Conservation (phyloP, 306 rosid genomes). For the Medicago lupulina region DNA sequence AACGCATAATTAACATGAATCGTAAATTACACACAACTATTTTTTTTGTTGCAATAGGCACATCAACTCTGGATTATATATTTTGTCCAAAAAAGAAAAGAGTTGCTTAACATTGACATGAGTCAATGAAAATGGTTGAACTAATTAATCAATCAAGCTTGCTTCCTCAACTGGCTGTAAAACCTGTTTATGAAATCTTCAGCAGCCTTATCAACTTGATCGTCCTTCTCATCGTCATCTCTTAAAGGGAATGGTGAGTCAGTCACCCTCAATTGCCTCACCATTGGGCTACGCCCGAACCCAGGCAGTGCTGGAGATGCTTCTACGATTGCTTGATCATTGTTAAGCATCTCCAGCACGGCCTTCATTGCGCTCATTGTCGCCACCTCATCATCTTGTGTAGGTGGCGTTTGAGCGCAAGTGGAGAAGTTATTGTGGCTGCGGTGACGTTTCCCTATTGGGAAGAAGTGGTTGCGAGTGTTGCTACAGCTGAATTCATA, state of each 20-base stretch:
- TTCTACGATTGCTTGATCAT: neutral
- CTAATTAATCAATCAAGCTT: slow-evolving; percentile 39
- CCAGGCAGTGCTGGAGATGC: slow-evolving; percentile 69
- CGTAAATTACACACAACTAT: too few species aligned
- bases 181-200: slow-evolving; percentile 83
- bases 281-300: slow-evolving; percentile 63
- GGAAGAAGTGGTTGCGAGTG: slow-evolving; percentile 62
- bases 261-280: slow-evolving; percentile 76
- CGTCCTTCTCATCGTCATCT: slow-evolving; percentile 49
- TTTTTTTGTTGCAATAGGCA: neutral
- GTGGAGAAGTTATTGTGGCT: slow-evolving; percentile 49
- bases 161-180: slow-evolving; percentile 66
- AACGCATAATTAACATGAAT: too few species aligned
- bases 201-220: slow-evolving; percentile 78
- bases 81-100: slow-evolving; percentile 1
- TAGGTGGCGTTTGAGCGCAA: slow-evolving; percentile 61
- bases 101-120: neutral
- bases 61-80: neutral
- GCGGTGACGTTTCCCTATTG: slow-evolving; percentile 54
- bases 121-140: neutral
- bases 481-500: slow-evolving; percentile 95
- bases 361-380: slow-evolving; percentile 50
- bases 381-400: slow-evolving; percentile 61
- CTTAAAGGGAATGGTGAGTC: slow-evolving; percentile 87
- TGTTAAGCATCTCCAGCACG: slow-evolving; percentile 61